Conservation (phyloP, 1,139 yeast genomes). For the Scheffersomyces titani region DNA sequence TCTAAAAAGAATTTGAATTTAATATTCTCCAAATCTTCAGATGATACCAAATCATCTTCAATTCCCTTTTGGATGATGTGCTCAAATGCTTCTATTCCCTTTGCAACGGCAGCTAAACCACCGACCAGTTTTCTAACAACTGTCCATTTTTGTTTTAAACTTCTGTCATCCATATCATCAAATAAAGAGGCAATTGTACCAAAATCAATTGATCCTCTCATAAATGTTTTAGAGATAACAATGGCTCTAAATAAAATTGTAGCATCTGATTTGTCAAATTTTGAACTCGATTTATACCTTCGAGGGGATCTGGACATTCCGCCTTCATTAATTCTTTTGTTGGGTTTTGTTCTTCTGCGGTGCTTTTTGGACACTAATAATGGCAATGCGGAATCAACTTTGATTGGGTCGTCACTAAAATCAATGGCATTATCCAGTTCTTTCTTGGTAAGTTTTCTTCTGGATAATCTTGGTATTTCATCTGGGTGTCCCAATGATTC, state of each 20-base stretch:
- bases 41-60: slow-evolving; percentile 46
- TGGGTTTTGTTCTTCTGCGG: slow-evolving; percentile 14
- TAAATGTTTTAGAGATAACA: slow-evolving; percentile 60
- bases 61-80: slow-evolving; percentile 53
- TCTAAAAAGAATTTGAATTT: slow-evolving; percentile 52
- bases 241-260: slow-evolving; percentile 57
- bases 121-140: slow-evolving; percentile 59
- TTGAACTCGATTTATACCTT: slow-evolving; percentile 23
- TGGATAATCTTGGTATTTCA: slow-evolving; percentile 3
- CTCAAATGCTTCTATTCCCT: slow-evolving; percentile 63
- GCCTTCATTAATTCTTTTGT: slow-evolving; percentile 7
- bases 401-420: background rate
- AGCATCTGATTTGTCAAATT: slow-evolving; percentile 45
- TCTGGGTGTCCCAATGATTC: slow-evolving; percentile 16
- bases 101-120: slow-evolving; percentile 47
- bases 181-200: slow-evolving; percentile 50
- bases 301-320: slow-evolving; percentile 13
- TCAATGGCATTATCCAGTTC: background rate
- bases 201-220: slow-evolving; percentile 58
- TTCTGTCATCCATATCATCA: slow-evolving; percentile 32
- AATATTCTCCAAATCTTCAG: slow-evolving; percentile 46
- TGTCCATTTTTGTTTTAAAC: slow-evolving; percentile 63
- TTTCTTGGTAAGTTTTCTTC: slow-evolving; percentile 4
- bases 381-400: slow-evolving; percentile 13
- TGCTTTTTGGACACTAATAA: slow-evolving; percentile 24